A percentile compares a stretch with the other conserved stretches of the same genome.
phyloP scores from a whole-genome alignment of 805 yeast species.

The Vanderwaltozyma verrucispora region DNA sequence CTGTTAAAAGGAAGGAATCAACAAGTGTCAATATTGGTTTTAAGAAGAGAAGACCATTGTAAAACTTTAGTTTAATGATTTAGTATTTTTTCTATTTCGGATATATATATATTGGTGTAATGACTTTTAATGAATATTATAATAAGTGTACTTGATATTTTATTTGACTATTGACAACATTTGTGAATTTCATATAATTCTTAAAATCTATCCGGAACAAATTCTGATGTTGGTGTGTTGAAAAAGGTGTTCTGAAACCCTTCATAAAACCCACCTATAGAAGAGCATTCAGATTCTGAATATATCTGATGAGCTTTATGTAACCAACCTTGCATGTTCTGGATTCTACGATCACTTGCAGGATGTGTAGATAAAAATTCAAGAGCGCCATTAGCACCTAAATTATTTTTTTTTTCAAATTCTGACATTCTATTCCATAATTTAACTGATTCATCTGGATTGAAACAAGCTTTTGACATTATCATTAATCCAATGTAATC shows the following conservation, averaged over 20 bases:
- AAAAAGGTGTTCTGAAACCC: conserved; percentile 13
- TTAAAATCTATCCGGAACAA: neutral
- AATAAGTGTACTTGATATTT: too few species aligned
- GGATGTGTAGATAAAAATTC: conserved; percentile 89
- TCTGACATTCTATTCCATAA: conserved; percentile 78
- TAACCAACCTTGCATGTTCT: conserved; percentile 58
- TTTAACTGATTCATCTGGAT: conserved; percentile 61
- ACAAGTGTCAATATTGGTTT: conserved; percentile 15
- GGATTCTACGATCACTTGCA: conserved; percentile 59
- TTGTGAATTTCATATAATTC: too few species aligned
- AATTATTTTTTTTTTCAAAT: conserved; percentile 32
- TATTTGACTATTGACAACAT: too few species aligned
- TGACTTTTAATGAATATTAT: too few species aligned
- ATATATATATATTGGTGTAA: too few species aligned
- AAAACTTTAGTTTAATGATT: neutral
- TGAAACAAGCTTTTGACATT: conserved; percentile 82
- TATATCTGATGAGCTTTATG: conserved; percentile 34
- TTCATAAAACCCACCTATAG: conserved; percentile 8
- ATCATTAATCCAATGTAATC: conserved; percentile 89
- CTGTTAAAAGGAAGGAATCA: neutral
- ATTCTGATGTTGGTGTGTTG: neutral
- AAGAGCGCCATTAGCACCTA: conserved; percentile 24
- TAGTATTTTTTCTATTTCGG: neutral
- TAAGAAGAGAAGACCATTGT: conserved; percentile 19
- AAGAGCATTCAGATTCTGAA: conserved; percentile 25